Conservation (phyloP, 805 yeast species). For the Candida succiphila region DNA sequence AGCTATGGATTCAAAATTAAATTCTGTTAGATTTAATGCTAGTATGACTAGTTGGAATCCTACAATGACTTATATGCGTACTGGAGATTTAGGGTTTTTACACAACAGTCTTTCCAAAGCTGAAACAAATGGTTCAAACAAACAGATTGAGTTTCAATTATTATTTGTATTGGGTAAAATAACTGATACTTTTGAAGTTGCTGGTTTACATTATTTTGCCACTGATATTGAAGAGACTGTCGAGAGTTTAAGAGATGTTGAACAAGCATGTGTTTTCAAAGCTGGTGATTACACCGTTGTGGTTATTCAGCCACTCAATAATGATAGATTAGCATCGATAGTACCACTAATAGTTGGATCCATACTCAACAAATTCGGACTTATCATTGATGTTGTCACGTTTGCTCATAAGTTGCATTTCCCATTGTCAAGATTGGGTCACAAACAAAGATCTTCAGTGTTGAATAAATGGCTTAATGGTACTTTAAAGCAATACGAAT, state of each 20-base stretch:
- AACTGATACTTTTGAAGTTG: conserved; percentile 78
- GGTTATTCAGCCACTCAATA: conserved; percentile 51
- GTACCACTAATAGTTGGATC: conserved; percentile 78
- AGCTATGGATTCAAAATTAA: conserved; percentile 45
- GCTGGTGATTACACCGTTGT: conserved; percentile 73
- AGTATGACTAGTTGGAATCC: conserved; percentile 55
- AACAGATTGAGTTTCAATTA: conserved; percentile 55
- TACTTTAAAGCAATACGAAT: conserved; percentile 29
- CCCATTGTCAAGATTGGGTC: conserved; percentile 64
- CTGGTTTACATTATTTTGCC: conserved; percentile 90
- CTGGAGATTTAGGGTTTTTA: conserved; percentile 91
- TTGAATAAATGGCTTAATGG: conserved; percentile 46
- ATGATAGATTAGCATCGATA: conserved; percentile 52
- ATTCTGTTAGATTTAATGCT: conserved; percentile 48
- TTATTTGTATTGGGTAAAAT: conserved; percentile 79
- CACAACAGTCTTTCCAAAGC: conserved; percentile 49
- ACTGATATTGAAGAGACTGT: conserved; percentile 69
- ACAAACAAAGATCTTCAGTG: conserved; percentile 66
- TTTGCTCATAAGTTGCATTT: conserved; percentile 58
- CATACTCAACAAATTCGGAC: conserved; percentile 70
- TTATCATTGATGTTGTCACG: conserved; percentile 74
- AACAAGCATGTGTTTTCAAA: conserved; percentile 55
- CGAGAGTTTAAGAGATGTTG: conserved; percentile 34
- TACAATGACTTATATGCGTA: conserved; percentile 61
- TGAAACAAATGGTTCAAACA: conserved; percentile 7